Percentiles rank a stretch among this genome's conserved stretches.
phyloP scores from a whole-genome alignment of 495 filamentous ascomycete genomes.

The Penicillium ucsense region DNA sequence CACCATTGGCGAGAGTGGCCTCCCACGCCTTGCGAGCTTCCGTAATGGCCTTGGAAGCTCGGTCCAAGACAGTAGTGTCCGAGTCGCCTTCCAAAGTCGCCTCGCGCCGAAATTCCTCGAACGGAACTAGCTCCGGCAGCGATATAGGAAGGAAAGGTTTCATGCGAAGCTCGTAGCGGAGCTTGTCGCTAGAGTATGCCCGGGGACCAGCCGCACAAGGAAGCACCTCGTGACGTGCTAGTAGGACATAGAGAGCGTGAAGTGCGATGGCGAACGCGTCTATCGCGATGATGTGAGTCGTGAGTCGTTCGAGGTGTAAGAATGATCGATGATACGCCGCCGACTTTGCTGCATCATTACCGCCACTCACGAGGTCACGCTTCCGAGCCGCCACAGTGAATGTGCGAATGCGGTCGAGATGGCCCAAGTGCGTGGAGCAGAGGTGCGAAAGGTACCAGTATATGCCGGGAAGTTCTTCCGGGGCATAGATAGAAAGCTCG shows the following conservation, averaged over 20 bases:
- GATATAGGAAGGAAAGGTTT: constrained; percentile 68
- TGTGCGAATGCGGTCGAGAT: constrained; percentile 61
- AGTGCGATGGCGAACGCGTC: constrained; percentile 64
- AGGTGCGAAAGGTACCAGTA: constrained; percentile 64
- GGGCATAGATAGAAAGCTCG: constrained; percentile 80
- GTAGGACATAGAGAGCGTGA: constrained; percentile 53
- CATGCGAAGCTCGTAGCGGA: constrained; percentile 85
- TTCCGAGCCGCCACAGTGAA: constrained; percentile 39
- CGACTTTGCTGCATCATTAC: neutral
- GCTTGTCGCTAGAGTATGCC: constrained; percentile 58
- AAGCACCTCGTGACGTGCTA: constrained; percentile 52
- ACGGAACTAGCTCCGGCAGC: constrained; percentile 61
- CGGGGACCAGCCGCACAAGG: constrained; percentile 39
- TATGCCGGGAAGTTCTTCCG: constrained; percentile 80
- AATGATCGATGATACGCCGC: constrained; percentile 42
- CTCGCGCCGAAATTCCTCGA: constrained; percentile 45
- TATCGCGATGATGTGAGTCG: constrained; percentile 58
- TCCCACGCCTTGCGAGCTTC: constrained; percentile 60
- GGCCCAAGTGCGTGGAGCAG: constrained; percentile 39
- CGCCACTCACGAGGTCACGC: constrained; percentile 14
- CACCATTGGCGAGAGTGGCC: constrained; percentile 36
- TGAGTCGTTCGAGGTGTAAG: constrained; percentile 47
- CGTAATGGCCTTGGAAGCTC: constrained; percentile 48
- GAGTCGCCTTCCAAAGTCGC: constrained; percentile 31
- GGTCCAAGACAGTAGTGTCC: constrained; percentile 42